Conservation (phyloP, 129 eudicot genomes). For the Smallanthus sonchifolius region DNA sequence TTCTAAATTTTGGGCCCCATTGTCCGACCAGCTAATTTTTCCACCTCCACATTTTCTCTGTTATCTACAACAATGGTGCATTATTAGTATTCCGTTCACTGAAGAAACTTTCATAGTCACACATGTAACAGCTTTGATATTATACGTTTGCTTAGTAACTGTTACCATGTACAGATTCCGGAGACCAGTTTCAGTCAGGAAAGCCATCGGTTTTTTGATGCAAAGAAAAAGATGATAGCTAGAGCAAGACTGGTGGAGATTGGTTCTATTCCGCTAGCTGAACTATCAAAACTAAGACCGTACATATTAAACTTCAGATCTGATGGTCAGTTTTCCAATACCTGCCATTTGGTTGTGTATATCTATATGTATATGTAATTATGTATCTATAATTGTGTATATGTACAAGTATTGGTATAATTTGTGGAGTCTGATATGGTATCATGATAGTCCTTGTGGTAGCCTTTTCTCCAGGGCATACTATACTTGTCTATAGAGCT, state of each 20-base stretch:
- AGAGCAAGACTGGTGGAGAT: conserved; percentile 54
- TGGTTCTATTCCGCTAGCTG: conserved; percentile 56
- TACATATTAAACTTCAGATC: conserved; percentile 52
- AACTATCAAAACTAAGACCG: conserved; percentile 64
- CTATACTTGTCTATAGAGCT: background rate
- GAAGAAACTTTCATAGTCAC: background rate
- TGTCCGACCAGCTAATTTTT: background rate
- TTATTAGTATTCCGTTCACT: conserved; percentile 1
- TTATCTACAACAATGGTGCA: background rate
- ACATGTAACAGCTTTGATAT: conserved; percentile 2
- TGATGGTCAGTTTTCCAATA: conserved; percentile 50
- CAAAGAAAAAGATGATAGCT: conserved; percentile 57
- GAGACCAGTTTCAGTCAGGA: conserved; percentile 40
- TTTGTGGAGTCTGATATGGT: conserved; percentile 6
- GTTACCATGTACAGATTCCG: conserved; percentile 41
- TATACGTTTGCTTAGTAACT: conserved; percentile 8
- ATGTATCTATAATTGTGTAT: background rate
- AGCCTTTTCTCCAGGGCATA: background rate
- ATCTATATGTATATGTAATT: background rate
- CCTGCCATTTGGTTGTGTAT: background rate
- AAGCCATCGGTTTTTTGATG: conserved; percentile 21
- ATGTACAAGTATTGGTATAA: background rate
- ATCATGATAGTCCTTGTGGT: background rate
- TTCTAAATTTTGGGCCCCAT: background rate
- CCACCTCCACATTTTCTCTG: conserved; percentile 1